These are phyloP conservation scores for Trametes pubescens DNA, from an alignment of 1,284 basidiomycete genomes.

Conservation along the genomic window DNA sequence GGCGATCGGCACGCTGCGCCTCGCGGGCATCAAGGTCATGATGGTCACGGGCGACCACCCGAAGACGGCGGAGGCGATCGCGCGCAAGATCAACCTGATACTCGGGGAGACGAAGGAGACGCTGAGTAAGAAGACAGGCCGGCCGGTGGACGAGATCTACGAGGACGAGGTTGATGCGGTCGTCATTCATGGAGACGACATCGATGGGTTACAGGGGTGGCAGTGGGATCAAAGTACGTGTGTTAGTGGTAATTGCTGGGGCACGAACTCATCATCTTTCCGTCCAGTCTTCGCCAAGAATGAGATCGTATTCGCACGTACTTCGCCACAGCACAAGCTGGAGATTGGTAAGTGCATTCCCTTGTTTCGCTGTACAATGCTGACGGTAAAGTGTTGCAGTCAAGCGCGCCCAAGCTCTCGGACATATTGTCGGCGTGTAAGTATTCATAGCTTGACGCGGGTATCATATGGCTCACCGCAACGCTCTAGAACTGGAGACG, in stretches of 20 bases:
- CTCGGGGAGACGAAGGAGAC: slow-evolving; percentile 70
- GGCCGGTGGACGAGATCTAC: slow-evolving; percentile 64
- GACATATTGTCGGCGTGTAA: slow-evolving; percentile 76
- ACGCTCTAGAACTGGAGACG: slow-evolving; percentile 58
- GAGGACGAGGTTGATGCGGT: slow-evolving; percentile 72
- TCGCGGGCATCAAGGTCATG: slow-evolving; percentile 77
- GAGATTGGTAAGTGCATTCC: slow-evolving; percentile 60
- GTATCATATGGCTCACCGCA: not conserved
- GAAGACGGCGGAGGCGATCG: slow-evolving; percentile 75
- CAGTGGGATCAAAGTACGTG: slow-evolving; percentile 70
- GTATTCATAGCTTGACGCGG: slow-evolving; percentile 35
- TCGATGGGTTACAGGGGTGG: slow-evolving; percentile 68
- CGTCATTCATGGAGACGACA: slow-evolving; percentile 72
- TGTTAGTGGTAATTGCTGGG: not conserved
- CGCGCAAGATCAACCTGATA: slow-evolving; percentile 71
- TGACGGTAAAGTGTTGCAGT: slow-evolving; percentile 46
- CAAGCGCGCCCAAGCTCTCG: slow-evolving; percentile 72
- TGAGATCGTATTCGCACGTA: slow-evolving; percentile 77
- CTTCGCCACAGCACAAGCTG: slow-evolving; percentile 76
- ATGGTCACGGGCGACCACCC: slow-evolving; percentile 78
- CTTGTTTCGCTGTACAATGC: not conserved
- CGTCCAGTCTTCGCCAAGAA: slow-evolving; percentile 65
- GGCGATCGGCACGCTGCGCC: slow-evolving; percentile 70
- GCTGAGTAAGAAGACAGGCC: slow-evolving; percentile 60
- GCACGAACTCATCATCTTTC: not conserved